phyloP scores from a whole-genome alignment of 1,284 basidiomycete genomes.

The Trichosporon sp. region DNA sequence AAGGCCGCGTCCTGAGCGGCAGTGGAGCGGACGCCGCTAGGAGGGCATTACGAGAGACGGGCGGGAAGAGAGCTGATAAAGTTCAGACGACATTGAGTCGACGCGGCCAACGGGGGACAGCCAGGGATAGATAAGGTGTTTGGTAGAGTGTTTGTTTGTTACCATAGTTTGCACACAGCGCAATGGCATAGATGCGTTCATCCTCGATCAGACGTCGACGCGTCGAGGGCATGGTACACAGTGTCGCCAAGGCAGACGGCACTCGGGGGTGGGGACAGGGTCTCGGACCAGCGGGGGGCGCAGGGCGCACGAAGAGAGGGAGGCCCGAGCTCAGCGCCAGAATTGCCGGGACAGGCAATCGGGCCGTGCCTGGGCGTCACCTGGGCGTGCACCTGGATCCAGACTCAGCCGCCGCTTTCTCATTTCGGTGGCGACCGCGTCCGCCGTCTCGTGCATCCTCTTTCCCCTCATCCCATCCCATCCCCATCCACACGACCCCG shows the following conservation, averaged over 20 bases:
- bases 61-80: constrained; percentile 3
- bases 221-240: background rate
- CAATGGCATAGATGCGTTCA: background rate
- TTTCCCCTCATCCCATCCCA: background rate
- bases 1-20: too few species aligned
- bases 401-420: background rate
- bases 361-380: constrained; percentile 3
- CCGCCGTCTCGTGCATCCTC: background rate
- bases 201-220: too few species aligned
- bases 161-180: background rate
- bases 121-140: background rate
- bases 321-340: background rate
- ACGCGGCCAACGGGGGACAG: constrained; percentile 28
- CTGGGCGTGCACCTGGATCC: background rate
- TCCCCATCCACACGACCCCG: background rate
- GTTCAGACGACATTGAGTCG: constrained; percentile 44
- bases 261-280: background rate
- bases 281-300: background rate
- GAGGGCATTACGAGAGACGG: background rate
- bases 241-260: background rate
- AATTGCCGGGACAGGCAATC: background rate
- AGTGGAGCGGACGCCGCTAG: background rate
- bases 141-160: background rate
- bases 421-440: background rate
- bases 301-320: background rate